Base-by-base conservation (phyloP, 2,329 filamentous ascomycete species). In the Talaromyces sp. region DNA sequence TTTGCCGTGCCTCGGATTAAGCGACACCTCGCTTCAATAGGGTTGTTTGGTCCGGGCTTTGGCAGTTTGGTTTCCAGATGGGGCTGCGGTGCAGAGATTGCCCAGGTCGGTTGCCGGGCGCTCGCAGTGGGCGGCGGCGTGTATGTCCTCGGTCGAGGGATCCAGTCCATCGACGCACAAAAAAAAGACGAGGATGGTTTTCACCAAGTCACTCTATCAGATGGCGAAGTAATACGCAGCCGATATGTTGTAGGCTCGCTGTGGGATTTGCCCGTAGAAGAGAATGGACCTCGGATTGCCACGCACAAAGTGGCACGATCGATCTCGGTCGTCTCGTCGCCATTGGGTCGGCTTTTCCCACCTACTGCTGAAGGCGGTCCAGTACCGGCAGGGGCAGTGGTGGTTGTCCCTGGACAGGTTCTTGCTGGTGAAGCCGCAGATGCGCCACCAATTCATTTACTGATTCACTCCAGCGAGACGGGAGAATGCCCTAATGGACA, bases 31-130 rank as follows among this genome's bases (percentile, higher is more conserved):
- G 85, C 85, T 14, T 97, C 94, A 0, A 93, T 96, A 76, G 93
- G 94, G 7, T 79, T 91, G 4, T 94, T 97, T 68, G 94, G 94
- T 0, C 85, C 90, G 55, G 92, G 94, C 9, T 98, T 98, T 72
- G 91, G 91, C 57, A 91, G 92, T 54, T 87, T 99, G 12, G 86
- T 96, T 67, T 89, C 93, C 27, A 97, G 96, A 81, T 99, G 92
- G 89, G 94, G 94, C 54, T 92, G 94, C 31, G 82, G 90, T 54
- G 89, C 92, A 34, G 94, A 99, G 76, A 87, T 98, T 63, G 87
- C 90, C 33, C 94, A 99, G 79, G 92, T 96, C 28, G 91, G 88
- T 4, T 98, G 95, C 73, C 89, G 94, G 67, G 92, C 94, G 44
- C 88, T 89, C 64, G 94, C 94, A 23, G 95, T 99, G 6, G 94